Evolutionary conservation across 306 rosid species (phyloP).

Genomic region (Oxytropis ochrocephala): DNA sequence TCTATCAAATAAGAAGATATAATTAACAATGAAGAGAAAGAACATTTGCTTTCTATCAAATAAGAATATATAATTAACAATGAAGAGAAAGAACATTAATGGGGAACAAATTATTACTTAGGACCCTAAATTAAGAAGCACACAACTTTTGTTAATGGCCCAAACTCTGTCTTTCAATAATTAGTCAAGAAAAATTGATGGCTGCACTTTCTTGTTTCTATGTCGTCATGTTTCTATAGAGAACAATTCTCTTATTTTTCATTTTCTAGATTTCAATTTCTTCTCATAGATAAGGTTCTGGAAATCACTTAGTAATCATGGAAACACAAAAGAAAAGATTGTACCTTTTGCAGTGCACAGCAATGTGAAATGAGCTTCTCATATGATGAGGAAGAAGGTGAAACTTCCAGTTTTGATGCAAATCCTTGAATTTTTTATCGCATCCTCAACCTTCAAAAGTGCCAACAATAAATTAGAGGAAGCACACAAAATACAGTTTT

Average conservation of each 20-base stretch:
- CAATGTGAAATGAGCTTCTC: constrained; percentile 59
- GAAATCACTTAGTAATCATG: not conserved
- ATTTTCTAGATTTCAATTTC: constrained; percentile 6
- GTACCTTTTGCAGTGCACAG: constrained; percentile 63
- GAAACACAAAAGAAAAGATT: constrained; percentile 6
- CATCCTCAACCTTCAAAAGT: constrained; percentile 77
- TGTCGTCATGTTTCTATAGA: not conserved
- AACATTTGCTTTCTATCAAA: not conserved
- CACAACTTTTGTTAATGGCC: not conserved
- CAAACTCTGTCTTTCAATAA: not conserved
- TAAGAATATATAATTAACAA: not conserved
- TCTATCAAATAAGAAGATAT: not conserved
- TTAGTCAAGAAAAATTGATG: not conserved
- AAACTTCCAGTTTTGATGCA: constrained; percentile 51
- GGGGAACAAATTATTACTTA: not conserved
- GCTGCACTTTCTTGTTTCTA: constrained; percentile 9
- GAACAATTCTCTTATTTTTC: not conserved
- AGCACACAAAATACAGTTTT: not conserved
- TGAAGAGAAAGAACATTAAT: not conserved
- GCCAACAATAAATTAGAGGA: constrained; percentile 17
- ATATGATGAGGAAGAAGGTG: constrained; percentile 56
- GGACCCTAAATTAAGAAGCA: not conserved
- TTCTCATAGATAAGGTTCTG: constrained; percentile 9
- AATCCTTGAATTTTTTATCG: constrained; percentile 45
- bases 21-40: not conserved